Conservation (phyloP, 2,329 filamentous ascomycete species). For the Cordyceps fumosorosea region DNA sequence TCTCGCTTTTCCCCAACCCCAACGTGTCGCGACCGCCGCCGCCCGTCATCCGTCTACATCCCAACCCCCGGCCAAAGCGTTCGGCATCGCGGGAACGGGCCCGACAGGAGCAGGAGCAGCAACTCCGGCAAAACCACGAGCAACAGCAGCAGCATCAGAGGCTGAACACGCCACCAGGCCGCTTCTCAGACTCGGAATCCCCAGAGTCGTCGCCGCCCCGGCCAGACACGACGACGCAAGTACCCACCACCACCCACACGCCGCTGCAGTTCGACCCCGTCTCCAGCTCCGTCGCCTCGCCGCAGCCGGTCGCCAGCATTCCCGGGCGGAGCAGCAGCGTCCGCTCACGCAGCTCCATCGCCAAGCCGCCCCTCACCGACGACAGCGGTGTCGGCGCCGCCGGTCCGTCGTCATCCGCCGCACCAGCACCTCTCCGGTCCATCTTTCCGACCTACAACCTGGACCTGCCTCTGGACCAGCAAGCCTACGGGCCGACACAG, state of each 20-base stretch:
- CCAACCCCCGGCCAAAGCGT: slow-evolving; percentile 34
- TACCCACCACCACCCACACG: slow-evolving; percentile 19
- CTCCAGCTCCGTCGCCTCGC: slow-evolving; percentile 18
- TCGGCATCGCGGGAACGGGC: slow-evolving; percentile 30
- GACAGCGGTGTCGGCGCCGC: not conserved
- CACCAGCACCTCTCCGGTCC: slow-evolving; percentile 49
- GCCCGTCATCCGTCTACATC: slow-evolving; percentile 28
- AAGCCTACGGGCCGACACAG: slow-evolving; percentile 65
- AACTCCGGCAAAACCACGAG: slow-evolving; percentile 18
- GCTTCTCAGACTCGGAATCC: slow-evolving; percentile 6
- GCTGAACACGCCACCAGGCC: slow-evolving; percentile 12
- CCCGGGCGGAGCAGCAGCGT: slow-evolving; percentile 42
- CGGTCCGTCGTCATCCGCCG: slow-evolving; percentile 17
- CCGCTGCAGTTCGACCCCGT: slow-evolving; percentile 19
- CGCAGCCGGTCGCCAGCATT: slow-evolving; percentile 31
- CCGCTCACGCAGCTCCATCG: slow-evolving; percentile 49
- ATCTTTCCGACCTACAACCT: slow-evolving; percentile 74
- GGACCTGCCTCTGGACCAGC: slow-evolving; percentile 56
- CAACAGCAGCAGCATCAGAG: not conserved
- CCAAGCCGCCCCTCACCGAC: slow-evolving; percentile 43
- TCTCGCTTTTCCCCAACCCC: slow-evolving; percentile 52
- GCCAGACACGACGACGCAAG: slow-evolving; percentile 20
- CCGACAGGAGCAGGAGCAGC: slow-evolving; percentile 2
- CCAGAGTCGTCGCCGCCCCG: slow-evolving; percentile 23
- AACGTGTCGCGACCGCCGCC: slow-evolving; percentile 33